These are phyloP conservation scores for Phylloporus sp. DNA, from an alignment of 1,284 basidiomycete genomes.

Conservation along the genomic window DNA sequence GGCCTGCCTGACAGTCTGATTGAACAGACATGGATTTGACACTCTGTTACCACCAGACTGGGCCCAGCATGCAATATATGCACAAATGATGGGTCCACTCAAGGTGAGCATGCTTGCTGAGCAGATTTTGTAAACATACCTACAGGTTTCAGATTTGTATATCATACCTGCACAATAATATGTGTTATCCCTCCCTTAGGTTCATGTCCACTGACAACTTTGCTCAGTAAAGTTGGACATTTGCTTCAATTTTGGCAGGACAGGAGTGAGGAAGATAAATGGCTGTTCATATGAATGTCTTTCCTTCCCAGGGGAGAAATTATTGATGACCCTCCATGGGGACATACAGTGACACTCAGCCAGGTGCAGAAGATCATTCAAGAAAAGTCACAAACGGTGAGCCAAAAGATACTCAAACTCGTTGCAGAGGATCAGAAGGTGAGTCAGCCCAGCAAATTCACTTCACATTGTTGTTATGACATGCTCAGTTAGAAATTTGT, in stretches of 20 bases:
- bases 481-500: conserved; percentile 12
- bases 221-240: conserved; percentile 20
- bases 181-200: background rate
- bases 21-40: background rate
- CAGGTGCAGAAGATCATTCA: conserved; percentile 19
- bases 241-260: conserved; percentile 25
- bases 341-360: conserved; percentile 13
- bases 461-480: background rate
- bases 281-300: conserved; percentile 15
- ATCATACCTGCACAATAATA: conserved; percentile 29
- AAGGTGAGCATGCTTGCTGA: conserved; percentile 29
- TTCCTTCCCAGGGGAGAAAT: background rate
- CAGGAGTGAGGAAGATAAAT: conserved; percentile 22
- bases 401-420: conserved; percentile 20
- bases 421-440: conserved; percentile 20
- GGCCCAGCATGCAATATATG: conserved; percentile 25
- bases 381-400: conserved; percentile 23
- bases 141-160: conserved; percentile 25
- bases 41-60: conserved; percentile 14
- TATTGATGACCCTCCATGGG: background rate
- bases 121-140: conserved; percentile 22
- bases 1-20: background rate
- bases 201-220: background rate
- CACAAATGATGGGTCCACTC: conserved; percentile 27
- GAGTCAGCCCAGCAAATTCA: background rate